phyloP scores from a whole-genome alignment of 164 flowering plant species.

The Kalanchoe fedtschenkoi region DNA sequence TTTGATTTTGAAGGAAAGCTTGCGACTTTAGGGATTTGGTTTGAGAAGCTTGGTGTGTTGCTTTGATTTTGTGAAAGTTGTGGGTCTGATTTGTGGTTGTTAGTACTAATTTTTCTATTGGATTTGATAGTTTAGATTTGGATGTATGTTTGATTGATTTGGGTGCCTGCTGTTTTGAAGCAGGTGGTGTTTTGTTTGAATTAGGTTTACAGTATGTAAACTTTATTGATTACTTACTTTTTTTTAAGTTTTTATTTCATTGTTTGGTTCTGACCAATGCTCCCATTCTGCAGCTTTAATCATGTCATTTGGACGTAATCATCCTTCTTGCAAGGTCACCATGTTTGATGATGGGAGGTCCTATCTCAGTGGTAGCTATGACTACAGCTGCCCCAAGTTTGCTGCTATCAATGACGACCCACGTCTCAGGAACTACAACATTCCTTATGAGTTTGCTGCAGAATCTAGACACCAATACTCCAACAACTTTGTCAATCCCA shows the following conservation, averaged over 20 bases:
- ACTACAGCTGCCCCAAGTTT: constrained; percentile 8
- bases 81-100: not conserved
- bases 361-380: constrained; percentile 9
- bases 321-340: constrained; percentile 20
- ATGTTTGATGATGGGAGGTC: constrained; percentile 18
- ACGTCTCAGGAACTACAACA: constrained; percentile 7
- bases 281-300: constrained; percentile 12
- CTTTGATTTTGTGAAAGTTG: not conserved
- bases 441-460: constrained; percentile 13
- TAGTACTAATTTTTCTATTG: too few species aligned
- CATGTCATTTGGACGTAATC: constrained; percentile 32
- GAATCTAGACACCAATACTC: constrained; percentile 16
- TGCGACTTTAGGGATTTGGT: not conserved
- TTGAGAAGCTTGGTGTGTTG: not conserved
- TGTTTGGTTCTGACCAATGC: not conserved
- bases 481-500: constrained; percentile 13
- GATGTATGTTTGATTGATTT: not conserved
- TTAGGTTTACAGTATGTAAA: too few species aligned
- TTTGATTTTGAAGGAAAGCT: not conserved
- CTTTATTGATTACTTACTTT: too few species aligned
- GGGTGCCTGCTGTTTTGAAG: too few species aligned
- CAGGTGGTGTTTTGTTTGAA: too few species aligned
- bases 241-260: not conserved
- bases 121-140: not conserved
- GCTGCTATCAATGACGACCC: constrained; percentile 11